Conservation (phyloP, 1,284 basidiomycete species). For the Microbotryomycetes sp. region DNA sequence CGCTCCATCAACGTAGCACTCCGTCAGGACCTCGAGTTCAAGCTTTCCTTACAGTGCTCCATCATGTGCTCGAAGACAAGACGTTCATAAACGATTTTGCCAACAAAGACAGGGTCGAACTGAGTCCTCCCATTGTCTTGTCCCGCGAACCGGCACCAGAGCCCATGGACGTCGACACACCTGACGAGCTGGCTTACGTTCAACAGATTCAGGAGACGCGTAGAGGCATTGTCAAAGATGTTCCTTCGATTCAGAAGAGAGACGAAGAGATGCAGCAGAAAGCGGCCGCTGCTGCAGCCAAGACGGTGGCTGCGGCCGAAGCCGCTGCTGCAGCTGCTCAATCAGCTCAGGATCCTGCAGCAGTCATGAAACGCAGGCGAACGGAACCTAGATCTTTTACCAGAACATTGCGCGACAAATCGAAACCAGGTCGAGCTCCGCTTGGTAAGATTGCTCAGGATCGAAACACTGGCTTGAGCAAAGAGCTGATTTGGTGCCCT, state of each 20-base stretch:
- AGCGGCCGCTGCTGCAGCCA: background rate
- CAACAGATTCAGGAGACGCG: slow-evolving; percentile 25
- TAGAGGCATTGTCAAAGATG: slow-evolving; percentile 20
- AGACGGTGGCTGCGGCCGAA: background rate
- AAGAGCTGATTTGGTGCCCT: no score
- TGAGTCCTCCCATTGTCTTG: slow-evolving; percentile 22
- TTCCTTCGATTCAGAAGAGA: slow-evolving; percentile 27
- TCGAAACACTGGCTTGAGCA: no score
- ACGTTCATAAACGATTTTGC: slow-evolving; percentile 22
- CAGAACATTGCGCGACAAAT: background rate
- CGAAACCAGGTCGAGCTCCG: background rate
- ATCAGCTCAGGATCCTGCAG: background rate
- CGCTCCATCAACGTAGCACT: slow-evolving; percentile 52
- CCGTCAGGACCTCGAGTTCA: slow-evolving; percentile 63
- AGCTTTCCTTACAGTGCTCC: slow-evolving; percentile 71
- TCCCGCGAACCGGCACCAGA: background rate
- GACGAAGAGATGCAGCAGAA: slow-evolving; percentile 21
- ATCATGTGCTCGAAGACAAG: slow-evolving; percentile 63
- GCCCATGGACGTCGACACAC: slow-evolving; percentile 30
- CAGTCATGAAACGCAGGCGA: background rate
- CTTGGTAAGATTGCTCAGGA: background rate
- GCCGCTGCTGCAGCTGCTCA: no score
- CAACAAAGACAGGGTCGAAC: slow-evolving; percentile 1
- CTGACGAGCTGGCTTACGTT: slow-evolving; percentile 26
- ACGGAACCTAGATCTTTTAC: background rate